These are phyloP conservation scores for Floccularia luteovirens DNA, from an alignment of 768 basidiomycete genomes.

Conservation along the genomic window DNA sequence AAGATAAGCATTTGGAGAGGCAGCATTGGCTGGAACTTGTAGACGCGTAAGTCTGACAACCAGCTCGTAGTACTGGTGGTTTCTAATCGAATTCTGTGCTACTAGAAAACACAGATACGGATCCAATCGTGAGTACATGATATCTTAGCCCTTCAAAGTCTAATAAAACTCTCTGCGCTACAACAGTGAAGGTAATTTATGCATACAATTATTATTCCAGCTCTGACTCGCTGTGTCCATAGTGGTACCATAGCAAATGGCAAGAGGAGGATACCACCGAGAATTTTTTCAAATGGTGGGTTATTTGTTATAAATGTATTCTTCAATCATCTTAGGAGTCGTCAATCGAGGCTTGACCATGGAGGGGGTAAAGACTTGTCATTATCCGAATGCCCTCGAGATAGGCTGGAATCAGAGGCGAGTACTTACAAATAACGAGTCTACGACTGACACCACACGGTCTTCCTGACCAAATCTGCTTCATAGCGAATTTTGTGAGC, in stretches of 20 bases:
- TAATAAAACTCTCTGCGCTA: too few species aligned
- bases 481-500: conserved; percentile 36
- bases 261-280: conserved; percentile 48
- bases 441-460: too few species aligned
- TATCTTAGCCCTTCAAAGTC: conserved; percentile 1
- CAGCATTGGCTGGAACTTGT: conserved; percentile 62
- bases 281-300: conserved; percentile 60
- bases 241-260: conserved; percentile 61
- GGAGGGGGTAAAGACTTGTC: conserved; percentile 51
- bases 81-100: neutral
- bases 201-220: neutral
- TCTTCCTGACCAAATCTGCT: neutral
- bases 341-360: conserved; percentile 44
- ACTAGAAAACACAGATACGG: conserved; percentile 56
- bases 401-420: conserved; percentile 54
- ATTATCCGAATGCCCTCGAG: conserved; percentile 51
- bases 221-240: neutral
- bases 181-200: conserved; percentile 35
- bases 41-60: conserved; percentile 33
- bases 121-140: conserved; percentile 39
- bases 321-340: neutral
- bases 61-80: neutral
- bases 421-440: conserved; percentile 1
- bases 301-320: neutral
- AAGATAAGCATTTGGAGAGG: conserved; percentile 42